Evolutionary conservation across 1,139 yeast genomes (phyloP).

Genomic region (Hyphopichia burtonii): DNA sequence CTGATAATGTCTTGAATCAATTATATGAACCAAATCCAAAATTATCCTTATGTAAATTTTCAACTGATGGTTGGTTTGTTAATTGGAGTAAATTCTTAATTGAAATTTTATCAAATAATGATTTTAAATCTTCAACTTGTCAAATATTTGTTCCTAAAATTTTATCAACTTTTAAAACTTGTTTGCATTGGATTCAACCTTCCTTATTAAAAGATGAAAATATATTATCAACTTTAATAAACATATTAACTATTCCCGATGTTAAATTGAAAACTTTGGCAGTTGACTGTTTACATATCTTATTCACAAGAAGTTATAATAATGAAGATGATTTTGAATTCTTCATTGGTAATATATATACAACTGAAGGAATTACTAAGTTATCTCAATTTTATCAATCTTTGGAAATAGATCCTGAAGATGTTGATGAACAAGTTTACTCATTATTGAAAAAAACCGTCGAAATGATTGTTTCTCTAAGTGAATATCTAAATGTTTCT

Average conservation of each 20-base stretch:
- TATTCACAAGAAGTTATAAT: slow-evolving; percentile 79
- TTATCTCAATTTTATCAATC: slow-evolving; percentile 65
- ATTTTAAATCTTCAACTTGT: slow-evolving; percentile 33
- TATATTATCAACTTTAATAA: slow-evolving; percentile 61
- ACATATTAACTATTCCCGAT: slow-evolving; percentile 58
- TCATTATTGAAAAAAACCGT: slow-evolving; percentile 84
- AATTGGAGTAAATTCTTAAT: slow-evolving; percentile 70
- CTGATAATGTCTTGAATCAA: slow-evolving; percentile 59
- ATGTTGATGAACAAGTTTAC: slow-evolving; percentile 75
- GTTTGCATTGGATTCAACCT: slow-evolving; percentile 90
- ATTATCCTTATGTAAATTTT: slow-evolving; percentile 59
- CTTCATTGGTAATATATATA: slow-evolving; percentile 77
- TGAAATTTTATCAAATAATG: slow-evolving; percentile 44
- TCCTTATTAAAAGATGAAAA: slow-evolving; percentile 66
- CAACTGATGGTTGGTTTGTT: slow-evolving; percentile 82
- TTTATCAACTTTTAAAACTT: slow-evolving; percentile 81
- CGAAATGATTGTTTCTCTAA: slow-evolving; percentile 88
- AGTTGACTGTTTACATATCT: slow-evolving; percentile 84
- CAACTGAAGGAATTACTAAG: slow-evolving; percentile 66
- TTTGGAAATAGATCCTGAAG: slow-evolving; percentile 66
- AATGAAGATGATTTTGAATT: slow-evolving; percentile 72
- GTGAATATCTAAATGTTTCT: slow-evolving; percentile 64
- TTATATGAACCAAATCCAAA: slow-evolving; percentile 73
- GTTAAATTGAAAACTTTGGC: slow-evolving; percentile 78
- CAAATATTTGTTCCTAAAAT: slow-evolving; percentile 61